Conservation (phyloP, 441 rosid species). For the Mallotus repandus region DNA sequence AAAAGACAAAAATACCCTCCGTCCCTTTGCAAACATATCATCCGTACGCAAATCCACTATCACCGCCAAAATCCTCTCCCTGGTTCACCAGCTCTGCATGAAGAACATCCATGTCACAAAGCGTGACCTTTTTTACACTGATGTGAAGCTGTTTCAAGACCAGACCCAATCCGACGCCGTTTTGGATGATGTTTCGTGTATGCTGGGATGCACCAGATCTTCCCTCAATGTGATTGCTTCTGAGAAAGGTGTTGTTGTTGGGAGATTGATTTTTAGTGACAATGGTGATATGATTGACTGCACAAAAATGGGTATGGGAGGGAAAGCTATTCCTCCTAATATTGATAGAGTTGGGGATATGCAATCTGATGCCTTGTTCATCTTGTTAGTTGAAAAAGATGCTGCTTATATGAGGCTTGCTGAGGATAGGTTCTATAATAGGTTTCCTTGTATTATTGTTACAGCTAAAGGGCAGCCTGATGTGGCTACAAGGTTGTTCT, state of each 20-base stretch:
- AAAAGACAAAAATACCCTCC: constrained; percentile 88
- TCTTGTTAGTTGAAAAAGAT: constrained; percentile 86
- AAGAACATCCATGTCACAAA: constrained; percentile 87
- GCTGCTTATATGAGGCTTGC: constrained; percentile 93
- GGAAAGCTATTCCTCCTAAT: constrained; percentile 94
- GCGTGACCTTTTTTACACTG: constrained; percentile 97
- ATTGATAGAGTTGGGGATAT: constrained; percentile 93
- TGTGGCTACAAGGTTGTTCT: constrained; percentile 89
- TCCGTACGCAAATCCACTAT: constrained; percentile 88
- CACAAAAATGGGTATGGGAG: constrained; percentile 97
- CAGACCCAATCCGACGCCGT: constrained; percentile 85
- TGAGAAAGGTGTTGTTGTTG: constrained; percentile 95
- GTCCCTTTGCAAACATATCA: constrained; percentile 75
- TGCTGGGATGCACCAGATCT: constrained; percentile 88
- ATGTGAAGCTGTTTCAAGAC: constrained; percentile 96
- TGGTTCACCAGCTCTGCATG: constrained; percentile 82
- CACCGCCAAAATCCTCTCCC: constrained; percentile 77
- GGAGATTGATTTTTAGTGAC: constrained; percentile 88
- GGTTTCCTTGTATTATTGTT: constrained; percentile 91
- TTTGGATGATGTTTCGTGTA: constrained; percentile 88
- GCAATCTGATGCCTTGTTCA: constrained; percentile 88
- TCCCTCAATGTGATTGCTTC: constrained; percentile 88
- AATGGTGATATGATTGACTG: constrained; percentile 97
- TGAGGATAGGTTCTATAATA: constrained; percentile 89
- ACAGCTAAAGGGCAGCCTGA: constrained; percentile 97